phyloP scores from a whole-genome alignment of 2,329 filamentous ascomycete species.

The Diaporthe ampelina region DNA sequence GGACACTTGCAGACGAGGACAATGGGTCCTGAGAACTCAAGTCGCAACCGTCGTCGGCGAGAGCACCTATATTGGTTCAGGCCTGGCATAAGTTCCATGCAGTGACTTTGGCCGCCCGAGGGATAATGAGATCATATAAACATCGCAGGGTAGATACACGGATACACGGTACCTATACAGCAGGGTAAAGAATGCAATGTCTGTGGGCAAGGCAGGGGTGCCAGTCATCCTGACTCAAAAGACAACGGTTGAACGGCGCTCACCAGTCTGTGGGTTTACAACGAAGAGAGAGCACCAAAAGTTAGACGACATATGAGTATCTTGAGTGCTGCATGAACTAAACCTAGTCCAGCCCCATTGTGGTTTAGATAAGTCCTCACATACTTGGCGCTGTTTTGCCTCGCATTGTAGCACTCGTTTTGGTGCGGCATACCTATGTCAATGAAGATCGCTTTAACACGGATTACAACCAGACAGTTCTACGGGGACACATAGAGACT shows the following conservation, averaged over 20 bases:
- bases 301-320: no score
- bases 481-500: background rate
- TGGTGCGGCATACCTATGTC: background rate
- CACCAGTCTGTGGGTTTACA: slow-evolving; percentile 15
- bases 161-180: no score
- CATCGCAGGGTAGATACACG: background rate
- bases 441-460: background rate
- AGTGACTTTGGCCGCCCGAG: background rate
- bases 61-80: background rate
- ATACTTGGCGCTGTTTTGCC: no score
- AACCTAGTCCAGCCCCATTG: background rate
- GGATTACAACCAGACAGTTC: background rate
- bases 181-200: background rate
- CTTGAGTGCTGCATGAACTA: background rate
- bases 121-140: background rate
- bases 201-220: background rate
- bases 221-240: background rate
- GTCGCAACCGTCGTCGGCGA: background rate
- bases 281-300: background rate
- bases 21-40: background rate
- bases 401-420: background rate
- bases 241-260: slow-evolving; percentile 7
- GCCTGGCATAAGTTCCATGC: background rate
- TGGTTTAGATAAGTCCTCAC: background rate
- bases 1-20: background rate